phyloP scores from a whole-genome alignment of 2,329 filamentous ascomycete genomes.

The Aspergillus tanneri region DNA sequence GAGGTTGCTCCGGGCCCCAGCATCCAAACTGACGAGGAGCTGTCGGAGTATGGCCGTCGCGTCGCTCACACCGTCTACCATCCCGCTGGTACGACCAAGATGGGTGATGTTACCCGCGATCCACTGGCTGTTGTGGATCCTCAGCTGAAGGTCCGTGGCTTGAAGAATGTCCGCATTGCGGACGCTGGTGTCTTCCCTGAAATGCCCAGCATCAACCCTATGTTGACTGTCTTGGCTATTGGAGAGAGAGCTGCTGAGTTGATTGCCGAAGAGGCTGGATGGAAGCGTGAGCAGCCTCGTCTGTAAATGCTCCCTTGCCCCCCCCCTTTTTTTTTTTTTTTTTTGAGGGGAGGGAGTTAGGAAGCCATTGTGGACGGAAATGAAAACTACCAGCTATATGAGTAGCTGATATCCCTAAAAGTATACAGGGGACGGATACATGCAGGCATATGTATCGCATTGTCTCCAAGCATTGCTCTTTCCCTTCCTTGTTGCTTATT shows the following conservation, averaged over 20 bases:
- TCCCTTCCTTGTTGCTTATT: too few relatives aligned
- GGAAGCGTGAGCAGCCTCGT: conserved; percentile 56
- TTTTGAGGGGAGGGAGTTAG: too few relatives aligned
- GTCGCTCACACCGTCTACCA: conserved; percentile 89
- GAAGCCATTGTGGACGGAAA: neutral
- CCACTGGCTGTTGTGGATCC: conserved; percentile 76
- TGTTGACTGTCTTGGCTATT: conserved; percentile 82
- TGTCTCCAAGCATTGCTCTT: too few relatives aligned
- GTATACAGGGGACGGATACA: too few relatives aligned
- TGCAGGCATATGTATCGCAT: too few relatives aligned
- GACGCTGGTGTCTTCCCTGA: conserved; percentile 87
- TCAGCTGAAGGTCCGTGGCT: conserved; percentile 67
- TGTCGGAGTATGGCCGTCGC: conserved; percentile 76
- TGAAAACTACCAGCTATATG: too few relatives aligned
- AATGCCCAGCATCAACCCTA: conserved; percentile 83
- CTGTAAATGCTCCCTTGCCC: conserved; percentile 20
- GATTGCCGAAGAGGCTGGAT: conserved; percentile 70
- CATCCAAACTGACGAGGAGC: conserved; percentile 72
- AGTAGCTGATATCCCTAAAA: too few relatives aligned
- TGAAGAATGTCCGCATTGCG: conserved; percentile 73
- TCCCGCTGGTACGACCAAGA: conserved; percentile 84
- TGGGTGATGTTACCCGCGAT: conserved; percentile 72
- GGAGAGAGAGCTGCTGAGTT: conserved; percentile 83
- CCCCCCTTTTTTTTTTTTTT: conserved; percentile 12
- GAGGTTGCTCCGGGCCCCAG: conserved; percentile 76